Base-by-base conservation (phyloP, 208 protist genomes). In the Crithidia brevicula region DNA sequence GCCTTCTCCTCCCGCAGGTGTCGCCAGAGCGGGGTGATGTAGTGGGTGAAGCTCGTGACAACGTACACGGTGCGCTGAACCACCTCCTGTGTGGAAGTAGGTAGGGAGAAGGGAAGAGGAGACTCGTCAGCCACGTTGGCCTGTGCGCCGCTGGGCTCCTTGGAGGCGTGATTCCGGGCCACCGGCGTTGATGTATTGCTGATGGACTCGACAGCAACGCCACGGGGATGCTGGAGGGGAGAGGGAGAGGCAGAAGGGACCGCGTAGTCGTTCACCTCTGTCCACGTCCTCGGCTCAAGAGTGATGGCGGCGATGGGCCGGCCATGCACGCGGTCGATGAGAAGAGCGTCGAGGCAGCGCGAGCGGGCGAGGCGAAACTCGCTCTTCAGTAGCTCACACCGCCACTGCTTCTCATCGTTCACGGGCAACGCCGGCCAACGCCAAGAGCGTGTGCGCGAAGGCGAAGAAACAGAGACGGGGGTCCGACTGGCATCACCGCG, bases 321-420 rank as follows among this genome's bases (percentile, higher is more conserved):
- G 10, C 71, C 79, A 49, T 63, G 72, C 5, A 45, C 46, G 25
- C 31, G 11, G 58, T 95, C 78, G 0, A 95, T 66, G 18, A 95
- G 83, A 16, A 95, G 64, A 16, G 74, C 81, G 60, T 95, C 84
- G 1, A 93, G 47, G n/a, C 77, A 78, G 6, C 62, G 34, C 0
- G 86, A 91, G 11, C 79, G 77, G 0, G 83, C 80, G 3, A 95
- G 64, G 8, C 79, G 80, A 56, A 89, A 92, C 57, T 89, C 82
- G 22, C 67, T 89, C 65, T 84, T 88, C 3, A 93, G 76, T 49
- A 81, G 81, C 53, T 95, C 86, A 36, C 74, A 77, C 11, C 76
- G 72, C 36, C 76, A 76, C 70, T 89, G 83, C 28, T 82, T 63
- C 45, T 73, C 59, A 65, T 95, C 89, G 33, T 64, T 66, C 28